These are phyloP conservation scores for Leucaena leucocephala DNA, from an alignment of 306 rosid genomes.

Conservation along the genomic window DNA sequence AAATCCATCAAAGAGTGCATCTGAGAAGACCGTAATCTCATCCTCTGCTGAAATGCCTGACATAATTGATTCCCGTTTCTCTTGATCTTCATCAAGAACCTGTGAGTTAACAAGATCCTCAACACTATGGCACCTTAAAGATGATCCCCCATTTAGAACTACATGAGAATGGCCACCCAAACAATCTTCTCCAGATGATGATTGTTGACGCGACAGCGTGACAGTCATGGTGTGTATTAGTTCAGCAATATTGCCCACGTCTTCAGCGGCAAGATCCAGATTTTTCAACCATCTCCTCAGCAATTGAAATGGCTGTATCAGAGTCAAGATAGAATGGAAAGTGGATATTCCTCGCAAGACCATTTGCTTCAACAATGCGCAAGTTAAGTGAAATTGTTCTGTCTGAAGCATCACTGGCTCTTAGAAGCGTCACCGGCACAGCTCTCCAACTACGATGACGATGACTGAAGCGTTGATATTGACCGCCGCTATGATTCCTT, in stretches of 20 bases:
- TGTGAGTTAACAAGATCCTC: constrained; percentile 34
- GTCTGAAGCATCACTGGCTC: constrained; percentile 39
- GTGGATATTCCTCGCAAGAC: constrained; percentile 74
- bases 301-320: constrained; percentile 80
- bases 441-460: too few relatives aligned
- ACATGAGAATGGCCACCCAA: constrained; percentile 31
- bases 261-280: constrained; percentile 62
- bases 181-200: constrained; percentile 37
- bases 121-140: constrained; percentile 27
- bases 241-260: constrained; percentile 65
- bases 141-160: constrained; percentile 37
- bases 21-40: constrained; percentile 37
- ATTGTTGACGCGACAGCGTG: constrained; percentile 43
- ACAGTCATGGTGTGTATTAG: constrained; percentile 59
- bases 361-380: constrained; percentile 62
- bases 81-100: constrained; percentile 47
- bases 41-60: constrained; percentile 62
- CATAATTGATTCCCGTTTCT: constrained; percentile 50
- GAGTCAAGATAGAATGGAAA: constrained; percentile 70
- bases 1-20: constrained; percentile 46
- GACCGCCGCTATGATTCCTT: too few relatives aligned
- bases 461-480: too few relatives aligned
- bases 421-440: too few relatives aligned
- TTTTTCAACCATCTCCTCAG: constrained; percentile 94
- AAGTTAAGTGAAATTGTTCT: constrained; percentile 53